phyloP scores from a whole-genome alignment of 169 alveolate genomes.

The Theileria annulata region DNA sequence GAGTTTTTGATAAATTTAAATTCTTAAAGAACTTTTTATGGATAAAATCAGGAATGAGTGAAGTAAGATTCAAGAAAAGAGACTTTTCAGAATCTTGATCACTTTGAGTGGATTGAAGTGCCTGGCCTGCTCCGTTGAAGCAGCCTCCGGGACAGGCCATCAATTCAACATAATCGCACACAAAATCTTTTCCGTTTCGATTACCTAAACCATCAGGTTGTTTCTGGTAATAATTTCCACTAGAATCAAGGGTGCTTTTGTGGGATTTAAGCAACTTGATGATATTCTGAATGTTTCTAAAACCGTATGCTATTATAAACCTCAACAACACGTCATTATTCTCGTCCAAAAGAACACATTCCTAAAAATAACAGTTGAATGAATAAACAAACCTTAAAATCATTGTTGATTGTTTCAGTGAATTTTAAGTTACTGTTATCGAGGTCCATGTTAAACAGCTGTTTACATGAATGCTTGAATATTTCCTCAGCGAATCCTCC shows the following conservation, averaged over 20 bases:
- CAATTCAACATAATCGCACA: constrained; percentile 81
- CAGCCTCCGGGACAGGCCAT: constrained; percentile 96
- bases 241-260: constrained; percentile 39
- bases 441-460: background rate
- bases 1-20: background rate
- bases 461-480: constrained; percentile 24
- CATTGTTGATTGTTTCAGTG: constrained; percentile 34
- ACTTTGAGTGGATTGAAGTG: constrained; percentile 11
- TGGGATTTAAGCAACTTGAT: constrained; percentile 28
- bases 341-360: constrained; percentile 5
- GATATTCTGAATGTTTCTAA: constrained; percentile 54
- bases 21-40: background rate
- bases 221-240: background rate
- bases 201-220: background rate
- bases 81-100: background rate
- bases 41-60: background rate
- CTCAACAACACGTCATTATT: constrained; percentile 25
- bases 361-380: background rate
- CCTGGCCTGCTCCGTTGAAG: constrained; percentile 91
- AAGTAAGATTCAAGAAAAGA: too few species aligned
- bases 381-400: constrained; percentile 35
- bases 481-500: constrained; percentile 69
- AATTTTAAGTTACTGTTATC: constrained; percentile 22
- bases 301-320: constrained; percentile 59
- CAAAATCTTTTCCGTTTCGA: background rate